Evolutionary conservation across 2,329 filamentous ascomycete genomes (phyloP), one percentile per base, ranked within the genome.

Genomic region (Aurifilum marmelostoma): DNA sequence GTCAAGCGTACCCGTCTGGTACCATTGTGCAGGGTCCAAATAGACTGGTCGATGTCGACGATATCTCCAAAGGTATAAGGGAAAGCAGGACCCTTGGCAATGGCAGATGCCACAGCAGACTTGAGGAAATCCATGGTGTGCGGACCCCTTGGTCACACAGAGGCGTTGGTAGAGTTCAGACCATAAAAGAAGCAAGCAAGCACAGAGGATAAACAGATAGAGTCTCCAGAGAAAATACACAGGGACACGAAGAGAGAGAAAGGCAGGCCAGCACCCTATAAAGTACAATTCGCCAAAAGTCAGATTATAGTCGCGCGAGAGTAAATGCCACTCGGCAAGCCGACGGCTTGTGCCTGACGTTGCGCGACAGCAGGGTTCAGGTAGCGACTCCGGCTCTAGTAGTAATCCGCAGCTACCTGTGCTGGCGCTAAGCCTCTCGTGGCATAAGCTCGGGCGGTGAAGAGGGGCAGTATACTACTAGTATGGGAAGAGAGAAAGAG

Each of bases 1-100:
- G 63, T 12, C 50, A 27, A 52, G 77, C 83, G 72, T 86, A 96
- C 94, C 81, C 93, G 89, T 82, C 92, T 96, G 67, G 92, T 97
- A 76, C 93, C 96, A 81, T 98, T 97, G 81, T 96, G 91, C 69
- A 99, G 83, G n/a, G 92, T 92, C 94, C 96, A 99, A 75, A 98
- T 94, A 34, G 95, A 97, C 77, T 96, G 90, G 78, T 97, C 93
- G 66, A 96, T 85, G 78, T 98, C 95, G 70, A 98, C 92, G 78
- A 91, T 89, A 80, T 99, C 96, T 75, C 94, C 95, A 77, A 98
- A 96, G 62, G 88, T 91, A 79, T 97, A 98, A 5, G 94, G 94
- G 77, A 97, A 97, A 7, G 94, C 91, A 66, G 94, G 94, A 1
- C 95, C 94, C 79, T 97, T 96, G 60, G 96, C 93, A 76, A 99